phyloP scores from a whole-genome alignment of 306 rosid genomes.

The Vigna angularis region DNA sequence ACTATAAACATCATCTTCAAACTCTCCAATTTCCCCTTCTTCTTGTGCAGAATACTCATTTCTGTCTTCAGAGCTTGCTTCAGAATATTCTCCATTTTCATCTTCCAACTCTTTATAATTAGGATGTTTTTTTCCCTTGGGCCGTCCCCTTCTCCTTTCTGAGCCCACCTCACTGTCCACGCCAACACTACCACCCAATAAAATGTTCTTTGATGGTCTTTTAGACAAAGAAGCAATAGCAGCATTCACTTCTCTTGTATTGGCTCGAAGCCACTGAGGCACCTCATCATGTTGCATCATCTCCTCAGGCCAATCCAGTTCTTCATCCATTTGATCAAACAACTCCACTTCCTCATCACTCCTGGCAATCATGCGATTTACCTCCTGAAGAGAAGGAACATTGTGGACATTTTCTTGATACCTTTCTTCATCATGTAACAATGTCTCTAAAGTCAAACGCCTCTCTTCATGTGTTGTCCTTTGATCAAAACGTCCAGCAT shows the following conservation, averaged over 20 bases:
- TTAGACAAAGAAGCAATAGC: constrained; percentile 80
- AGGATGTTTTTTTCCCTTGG: constrained; percentile 72
- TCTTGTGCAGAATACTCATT: constrained; percentile 81
- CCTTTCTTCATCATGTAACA: constrained; percentile 95
- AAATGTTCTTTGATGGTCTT: constrained; percentile 69
- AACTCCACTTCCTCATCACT: constrained; percentile 84
- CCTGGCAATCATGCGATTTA: constrained; percentile 98
- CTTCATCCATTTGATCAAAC: constrained; percentile 99
- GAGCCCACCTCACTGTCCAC: constrained; percentile 75
- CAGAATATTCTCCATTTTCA: constrained; percentile 80
- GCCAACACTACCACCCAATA: constrained; percentile 65
- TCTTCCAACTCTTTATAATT: constrained; percentile 92
- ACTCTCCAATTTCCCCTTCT: constrained; percentile 85
- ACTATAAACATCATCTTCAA: constrained; percentile 83
- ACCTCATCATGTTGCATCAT: constrained; percentile 86
- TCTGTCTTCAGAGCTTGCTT: constrained; percentile 89
- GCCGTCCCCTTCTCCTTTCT: constrained; percentile 89
- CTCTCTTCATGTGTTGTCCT: constrained; percentile 98
- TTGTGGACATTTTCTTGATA: constrained; percentile 93
- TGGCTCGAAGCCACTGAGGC: constrained; percentile 91
- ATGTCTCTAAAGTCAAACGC: constrained; percentile 91
- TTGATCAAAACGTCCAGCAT: constrained; percentile 99
- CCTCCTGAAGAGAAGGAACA: constrained; percentile 95
- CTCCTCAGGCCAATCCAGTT: constrained; percentile 89
- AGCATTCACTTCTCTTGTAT: constrained; percentile 78